Conservation (phyloP, 139 green algal genomes). For the Microglena sp. region DNA sequence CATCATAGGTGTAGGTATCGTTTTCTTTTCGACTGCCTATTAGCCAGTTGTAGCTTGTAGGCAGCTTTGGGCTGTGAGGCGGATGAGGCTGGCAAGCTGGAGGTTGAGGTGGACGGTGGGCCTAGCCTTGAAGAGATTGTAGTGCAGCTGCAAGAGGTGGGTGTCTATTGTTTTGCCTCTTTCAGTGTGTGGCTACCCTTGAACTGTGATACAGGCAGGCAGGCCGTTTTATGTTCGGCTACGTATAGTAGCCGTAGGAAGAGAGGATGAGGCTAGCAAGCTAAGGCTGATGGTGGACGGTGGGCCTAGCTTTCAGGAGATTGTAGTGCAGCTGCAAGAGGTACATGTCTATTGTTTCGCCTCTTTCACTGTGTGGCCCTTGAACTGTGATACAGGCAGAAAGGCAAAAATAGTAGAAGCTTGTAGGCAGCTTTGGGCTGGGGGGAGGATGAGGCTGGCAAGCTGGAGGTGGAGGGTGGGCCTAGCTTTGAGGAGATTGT, state of each 20-base stretch:
- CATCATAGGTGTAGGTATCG: not conserved
- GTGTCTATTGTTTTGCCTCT: too few species aligned
- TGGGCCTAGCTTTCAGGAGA: not conserved
- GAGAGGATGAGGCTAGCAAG: too few species aligned
- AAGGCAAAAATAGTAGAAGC: too few species aligned
- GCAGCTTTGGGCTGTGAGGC: slow-evolving; percentile 7
- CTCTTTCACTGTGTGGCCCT: too few species aligned
- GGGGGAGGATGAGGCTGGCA: not conserved
- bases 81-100: too few species aligned
- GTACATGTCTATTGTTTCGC: not conserved
- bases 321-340: not conserved
- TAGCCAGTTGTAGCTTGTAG: too few species aligned
- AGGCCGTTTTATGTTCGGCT: too few species aligned
- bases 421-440: slow-evolving; percentile 6
- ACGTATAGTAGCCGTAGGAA: too few species aligned
- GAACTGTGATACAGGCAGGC: too few species aligned
- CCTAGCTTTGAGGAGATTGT: slow-evolving; percentile 3
- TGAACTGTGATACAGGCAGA: too few species aligned
- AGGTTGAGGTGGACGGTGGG: not conserved
- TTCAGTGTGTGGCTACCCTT: too few species aligned
- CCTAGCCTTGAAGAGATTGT: slow-evolving; percentile 2
- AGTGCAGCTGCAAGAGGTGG: not conserved
- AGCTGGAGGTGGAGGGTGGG: not conserved
- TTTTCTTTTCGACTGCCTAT: too few species aligned
- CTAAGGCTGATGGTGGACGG: not conserved